These are phyloP conservation scores for Talaromyces borbonicus DNA, from an alignment of 495 filamentous ascomycete species.

Conservation along the genomic window DNA sequence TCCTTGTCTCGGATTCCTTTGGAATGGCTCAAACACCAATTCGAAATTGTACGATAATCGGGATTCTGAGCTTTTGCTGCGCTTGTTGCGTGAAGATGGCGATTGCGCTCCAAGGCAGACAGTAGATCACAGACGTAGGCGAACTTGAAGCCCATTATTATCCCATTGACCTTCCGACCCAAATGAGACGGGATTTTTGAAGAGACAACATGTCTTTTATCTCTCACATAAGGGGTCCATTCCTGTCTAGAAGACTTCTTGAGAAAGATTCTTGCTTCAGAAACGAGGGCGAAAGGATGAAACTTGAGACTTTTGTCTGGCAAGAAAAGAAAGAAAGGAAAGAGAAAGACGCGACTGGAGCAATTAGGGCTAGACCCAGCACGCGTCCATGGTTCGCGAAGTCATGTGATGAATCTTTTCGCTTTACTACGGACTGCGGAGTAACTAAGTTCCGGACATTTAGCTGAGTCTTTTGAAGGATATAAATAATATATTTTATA, in stretches of 20 bases:
- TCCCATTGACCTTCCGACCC: not conserved
- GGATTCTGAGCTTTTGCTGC: slow-evolving; percentile 20
- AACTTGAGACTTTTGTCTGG: not conserved
- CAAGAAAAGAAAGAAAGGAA: not conserved
- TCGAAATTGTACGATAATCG: slow-evolving; percentile 29
- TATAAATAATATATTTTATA: no score
- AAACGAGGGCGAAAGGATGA: not conserved
- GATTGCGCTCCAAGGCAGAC: slow-evolving; percentile 39
- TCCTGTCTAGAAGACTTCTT: not conserved
- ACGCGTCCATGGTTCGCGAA: slow-evolving; percentile 27
- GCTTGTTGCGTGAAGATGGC: slow-evolving; percentile 28
- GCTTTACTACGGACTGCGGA: not conserved
- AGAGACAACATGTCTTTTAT: no score
- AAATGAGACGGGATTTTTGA: slow-evolving; percentile 4
- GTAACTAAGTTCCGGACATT: not conserved
- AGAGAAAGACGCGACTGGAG: not conserved
- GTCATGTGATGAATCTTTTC: slow-evolving; percentile 22
- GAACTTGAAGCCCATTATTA: slow-evolving; percentile 53
- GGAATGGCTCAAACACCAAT: slow-evolving; percentile 54
- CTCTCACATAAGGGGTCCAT: not conserved
- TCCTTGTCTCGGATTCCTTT: slow-evolving; percentile 38
- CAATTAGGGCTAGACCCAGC: slow-evolving; percentile 12
- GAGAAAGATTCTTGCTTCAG: not conserved
- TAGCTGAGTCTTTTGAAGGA: no score
- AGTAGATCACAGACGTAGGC: slow-evolving; percentile 50